A percentile compares a stretch with the other conserved stretches of the same genome.
phyloP scores from a whole-genome alignment of 108 stramenopile species.

The Nitzschia sp. region DNA sequence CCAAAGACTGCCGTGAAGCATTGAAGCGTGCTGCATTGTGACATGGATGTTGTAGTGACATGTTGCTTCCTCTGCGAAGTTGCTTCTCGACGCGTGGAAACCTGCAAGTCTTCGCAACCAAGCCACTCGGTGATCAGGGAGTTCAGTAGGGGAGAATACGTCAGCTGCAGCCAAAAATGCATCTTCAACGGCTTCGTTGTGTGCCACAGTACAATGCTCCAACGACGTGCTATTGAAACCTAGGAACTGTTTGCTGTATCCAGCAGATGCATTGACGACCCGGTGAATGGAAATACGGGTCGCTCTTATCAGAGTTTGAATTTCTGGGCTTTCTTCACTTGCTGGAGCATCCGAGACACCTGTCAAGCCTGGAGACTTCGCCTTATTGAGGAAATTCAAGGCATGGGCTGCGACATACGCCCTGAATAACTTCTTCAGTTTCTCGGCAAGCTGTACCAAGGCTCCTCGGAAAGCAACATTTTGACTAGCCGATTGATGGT shows the following conservation, averaged over 20 bases:
- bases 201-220: conserved; percentile 54
- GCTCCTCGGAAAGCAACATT: conserved; percentile 85
- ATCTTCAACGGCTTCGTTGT: conserved; percentile 86
- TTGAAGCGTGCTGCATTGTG: conserved; percentile 70
- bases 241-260: conserved; percentile 81
- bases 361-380: conserved; percentile 21
- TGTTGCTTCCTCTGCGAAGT: conserved; percentile 84
- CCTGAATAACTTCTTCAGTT: conserved; percentile 77
- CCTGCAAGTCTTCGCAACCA: conserved; percentile 85
- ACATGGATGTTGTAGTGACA: conserved; percentile 80
- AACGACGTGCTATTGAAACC: conserved; percentile 59
- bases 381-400: conserved; percentile 52
- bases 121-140: conserved; percentile 79
- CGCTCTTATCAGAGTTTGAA: conserved; percentile 56
- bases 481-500: conserved; percentile 79
- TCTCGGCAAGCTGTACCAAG: conserved; percentile 72
- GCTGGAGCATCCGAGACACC: conserved; percentile 23
- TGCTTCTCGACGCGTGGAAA: conserved; percentile 70
- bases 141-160: conserved; percentile 84
- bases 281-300: conserved; percentile 74
- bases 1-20: conserved; percentile 76
- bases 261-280: conserved; percentile 75
- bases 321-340: conserved; percentile 20
- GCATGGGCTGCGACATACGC: conserved; percentile 89
- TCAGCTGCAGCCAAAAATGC: conserved; percentile 81